These are phyloP conservation scores for Nidula niveotomentosa DNA, from an alignment of 1,284 basidiomycete genomes.

Conservation along the genomic window DNA sequence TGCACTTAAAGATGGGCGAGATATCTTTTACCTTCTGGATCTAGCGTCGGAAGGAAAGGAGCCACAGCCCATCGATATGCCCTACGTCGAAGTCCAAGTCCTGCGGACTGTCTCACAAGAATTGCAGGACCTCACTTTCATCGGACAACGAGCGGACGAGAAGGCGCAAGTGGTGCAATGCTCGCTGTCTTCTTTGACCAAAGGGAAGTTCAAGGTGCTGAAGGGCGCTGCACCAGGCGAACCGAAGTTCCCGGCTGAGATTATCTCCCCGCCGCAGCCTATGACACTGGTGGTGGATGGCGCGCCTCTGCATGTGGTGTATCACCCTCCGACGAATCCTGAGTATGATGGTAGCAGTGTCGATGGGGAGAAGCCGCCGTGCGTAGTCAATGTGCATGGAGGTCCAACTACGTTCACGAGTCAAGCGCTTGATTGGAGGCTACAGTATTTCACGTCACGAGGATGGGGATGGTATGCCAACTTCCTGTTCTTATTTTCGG, in stretches of 20 bases:
- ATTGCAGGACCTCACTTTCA: slow-evolving; percentile 34
- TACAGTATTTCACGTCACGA: slow-evolving; percentile 60
- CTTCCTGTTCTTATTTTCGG: not conserved
- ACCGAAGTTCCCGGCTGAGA: slow-evolving; percentile 16
- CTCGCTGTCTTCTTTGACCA: not conserved
- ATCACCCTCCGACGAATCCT: slow-evolving; percentile 60
- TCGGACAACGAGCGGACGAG: slow-evolving; percentile 37
- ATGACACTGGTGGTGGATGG: slow-evolving; percentile 36
- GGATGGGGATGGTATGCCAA: slow-evolving; percentile 55
- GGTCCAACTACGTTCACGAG: slow-evolving; percentile 52
- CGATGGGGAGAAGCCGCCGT: slow-evolving; percentile 56
- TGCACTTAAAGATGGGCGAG: slow-evolving; percentile 43
- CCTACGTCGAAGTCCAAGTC: slow-evolving; percentile 39
- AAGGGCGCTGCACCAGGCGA: slow-evolving; percentile 12
- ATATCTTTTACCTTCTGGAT: slow-evolving; percentile 41
- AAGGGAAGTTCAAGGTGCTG: not conserved
- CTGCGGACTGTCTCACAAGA: slow-evolving; percentile 34
- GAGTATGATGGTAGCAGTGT: slow-evolving; percentile 41
- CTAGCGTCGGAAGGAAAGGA: slow-evolving; percentile 15
- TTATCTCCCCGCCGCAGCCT: slow-evolving; percentile 42
- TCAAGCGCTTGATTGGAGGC: slow-evolving; percentile 45
- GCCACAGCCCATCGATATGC: slow-evolving; percentile 29
- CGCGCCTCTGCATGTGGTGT: slow-evolving; percentile 50
- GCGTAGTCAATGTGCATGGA: slow-evolving; percentile 59
- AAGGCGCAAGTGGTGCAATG: slow-evolving; percentile 32